Conservation (phyloP, 2,329 filamentous ascomycete species). For the Cladosporium oxysporum region DNA sequence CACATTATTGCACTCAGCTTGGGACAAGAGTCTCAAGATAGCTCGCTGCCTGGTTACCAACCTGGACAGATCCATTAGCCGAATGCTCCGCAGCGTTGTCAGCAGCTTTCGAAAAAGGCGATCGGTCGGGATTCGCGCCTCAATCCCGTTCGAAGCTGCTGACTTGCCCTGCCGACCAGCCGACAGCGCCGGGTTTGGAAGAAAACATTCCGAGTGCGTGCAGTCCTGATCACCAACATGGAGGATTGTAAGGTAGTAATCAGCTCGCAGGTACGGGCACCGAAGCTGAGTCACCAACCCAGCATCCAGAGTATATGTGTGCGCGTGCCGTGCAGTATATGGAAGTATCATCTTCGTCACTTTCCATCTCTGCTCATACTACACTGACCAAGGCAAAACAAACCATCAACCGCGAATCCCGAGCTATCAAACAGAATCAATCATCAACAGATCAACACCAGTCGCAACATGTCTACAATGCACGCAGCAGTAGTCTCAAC, state of each 20-base stretch:
- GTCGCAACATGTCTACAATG: conserved; percentile 28
- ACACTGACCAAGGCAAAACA: not conserved
- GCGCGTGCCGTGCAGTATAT: not conserved
- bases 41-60: not conserved
- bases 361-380: not conserved
- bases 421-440: not conserved
- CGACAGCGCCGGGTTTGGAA: not conserved
- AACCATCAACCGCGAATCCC: not conserved
- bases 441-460: not conserved
- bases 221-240: not conserved
- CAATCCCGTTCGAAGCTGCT: not conserved
- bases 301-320: not conserved
- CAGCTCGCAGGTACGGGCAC: not conserved
- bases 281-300: not conserved
- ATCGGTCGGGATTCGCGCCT: not conserved
- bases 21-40: not conserved
- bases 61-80: not conserved
- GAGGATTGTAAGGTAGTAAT: not conserved
- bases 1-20: not conserved
- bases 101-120: not conserved
- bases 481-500: conserved; percentile 44
- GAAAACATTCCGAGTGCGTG: not conserved
- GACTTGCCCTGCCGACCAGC: not conserved
- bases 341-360: not conserved
- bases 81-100: not conserved